Base-by-base conservation (phyloP, 2,329 filamentous ascomycete genomes). In the Diaporthe aspalathi region DNA sequence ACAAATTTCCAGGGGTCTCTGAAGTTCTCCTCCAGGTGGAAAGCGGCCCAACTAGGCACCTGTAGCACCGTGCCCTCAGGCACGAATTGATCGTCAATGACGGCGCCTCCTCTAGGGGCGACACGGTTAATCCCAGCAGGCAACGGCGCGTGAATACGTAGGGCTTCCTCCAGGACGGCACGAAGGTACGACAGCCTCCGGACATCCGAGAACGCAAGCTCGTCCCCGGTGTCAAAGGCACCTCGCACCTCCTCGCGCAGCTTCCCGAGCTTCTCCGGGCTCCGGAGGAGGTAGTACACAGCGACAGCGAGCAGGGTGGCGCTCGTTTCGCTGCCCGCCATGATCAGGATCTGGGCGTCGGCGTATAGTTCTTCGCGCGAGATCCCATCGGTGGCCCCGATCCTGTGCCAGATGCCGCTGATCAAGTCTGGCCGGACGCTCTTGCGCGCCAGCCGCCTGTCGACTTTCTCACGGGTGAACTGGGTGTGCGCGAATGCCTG, bases 31-130 rank as follows among this genome's bases (percentile, higher is more conserved):
- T 74, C 68, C 17, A 74, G 74, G 53, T 79, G 79, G 17, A 76
- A 78, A 1, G 77, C 74, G 29, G 72, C 67, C 70, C 70, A 73
- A 8, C 76, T 65, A 57, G 74, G 75, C 11, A 77, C 79, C 1
- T 82, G 81, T 22, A 87, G 77, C 71, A 85, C 82, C 16, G 74
- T 75, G 6, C 74, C 74, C 47, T 69, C 74, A 5, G 78, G 73
- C 12, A 79, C 70, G 57, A 73, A 74, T n/a, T 73, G 67, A 6
- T 71, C 74, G 20, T 73, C 74, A 11, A 79, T 40, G 16, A 68
- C 57, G 7, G 72, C 67, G 24, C 77, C 77, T 24, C 71, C 74
- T 8, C 52, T 22, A 20, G 76, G 71, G 5, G 75, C 74, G 14
- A 73, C 49, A 12, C 69, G 69, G 65, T 67, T 72, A 60, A 72